A percentile compares a stretch with the other conserved stretches of the same genome.
These are phyloP conservation scores for Cyclanthera cordifolia DNA, from an alignment of 306 rosid species.

Conservation along the genomic window DNA sequence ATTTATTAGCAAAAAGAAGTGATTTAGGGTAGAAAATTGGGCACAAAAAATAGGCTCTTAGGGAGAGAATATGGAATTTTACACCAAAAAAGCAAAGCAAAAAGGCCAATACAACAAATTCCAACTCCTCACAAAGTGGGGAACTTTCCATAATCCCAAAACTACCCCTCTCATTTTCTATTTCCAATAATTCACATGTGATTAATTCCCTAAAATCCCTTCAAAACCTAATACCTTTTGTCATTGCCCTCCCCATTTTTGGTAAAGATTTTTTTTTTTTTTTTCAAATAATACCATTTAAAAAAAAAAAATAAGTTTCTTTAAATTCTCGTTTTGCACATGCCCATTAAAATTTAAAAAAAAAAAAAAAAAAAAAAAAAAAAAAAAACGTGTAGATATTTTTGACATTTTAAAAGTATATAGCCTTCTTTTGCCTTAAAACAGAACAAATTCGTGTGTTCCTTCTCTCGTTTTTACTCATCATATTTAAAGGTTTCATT, in stretches of 20 bases:
- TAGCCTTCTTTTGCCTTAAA: not conserved
- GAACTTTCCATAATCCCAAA: not conserved
- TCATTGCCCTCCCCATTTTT: constrained; percentile 2
- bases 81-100: constrained; percentile 1
- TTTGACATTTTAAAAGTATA: not conserved
- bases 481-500: not conserved
- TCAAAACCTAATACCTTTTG: not conserved
- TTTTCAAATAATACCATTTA: not conserved
- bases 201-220: not conserved
- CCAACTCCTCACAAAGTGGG: not conserved
- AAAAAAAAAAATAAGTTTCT: not conserved
- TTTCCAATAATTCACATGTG: constrained; percentile 2
- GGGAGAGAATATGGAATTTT: not conserved
- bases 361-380: too few relatives aligned
- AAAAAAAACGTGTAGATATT: not conserved
- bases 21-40: not conserved
- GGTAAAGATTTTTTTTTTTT: not conserved
- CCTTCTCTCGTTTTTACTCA: not conserved
- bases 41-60: not conserved
- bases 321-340: constrained; percentile 17
- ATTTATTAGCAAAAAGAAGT: not conserved
- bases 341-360: too few relatives aligned
- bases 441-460: not conserved
- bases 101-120: not conserved
- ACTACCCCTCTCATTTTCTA: not conserved